Evolutionary conservation across 78 protist genomes (phyloP), one percentile per base, ranked within the genome.

Genomic region (Cavenderia fasciculata): DNA sequence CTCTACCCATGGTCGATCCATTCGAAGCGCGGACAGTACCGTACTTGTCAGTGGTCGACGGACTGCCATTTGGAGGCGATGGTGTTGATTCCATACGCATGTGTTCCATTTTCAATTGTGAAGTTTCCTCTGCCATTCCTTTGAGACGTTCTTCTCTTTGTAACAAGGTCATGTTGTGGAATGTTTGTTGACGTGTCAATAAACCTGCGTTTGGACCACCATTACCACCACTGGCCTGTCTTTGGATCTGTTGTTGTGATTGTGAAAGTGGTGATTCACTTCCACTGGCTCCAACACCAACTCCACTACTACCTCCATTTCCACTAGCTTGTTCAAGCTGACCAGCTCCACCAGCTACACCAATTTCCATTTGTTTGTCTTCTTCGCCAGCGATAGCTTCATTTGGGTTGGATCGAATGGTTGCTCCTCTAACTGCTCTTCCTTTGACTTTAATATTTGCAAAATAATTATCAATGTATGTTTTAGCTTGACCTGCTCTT

Each of bases 121-220:
- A 8, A 6, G 70, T 82, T 31, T 82, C 59, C 46, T 68, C 77
- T 23, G 71, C 89, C 21, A 62, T 62, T 49, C 61, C 77, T 21
- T 82, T 82, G 16, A 82, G 36, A 10, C 65, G 25, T 43, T 82
- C 77, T 38, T 52, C 44, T 43, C 70, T 65, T 1, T 62, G 71
- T 33, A 66, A 71, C 27, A 66, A 61, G 25, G 89, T 51, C 89
- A 82, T 82, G 19, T 65, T 82, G 46, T 68, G 75, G 70, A 82
- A 82, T 25, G 89, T 82, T 16, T 65, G 44, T 43, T 82, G 75
- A 68, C 89, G 65, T n/a, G 46, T 25, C 46, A 44, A 33, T 59
- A n/a, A 11, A 29, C 25, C 33, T 6, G 11, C n/a, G n/a, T 56
- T 56, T 10, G 4, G 4, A 59, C 18, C 18, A 36, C 19, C 6